Evolutionary conservation across 1,139 yeast genomes (phyloP).

Genomic region (Suhomyces panamericanus): DNA sequence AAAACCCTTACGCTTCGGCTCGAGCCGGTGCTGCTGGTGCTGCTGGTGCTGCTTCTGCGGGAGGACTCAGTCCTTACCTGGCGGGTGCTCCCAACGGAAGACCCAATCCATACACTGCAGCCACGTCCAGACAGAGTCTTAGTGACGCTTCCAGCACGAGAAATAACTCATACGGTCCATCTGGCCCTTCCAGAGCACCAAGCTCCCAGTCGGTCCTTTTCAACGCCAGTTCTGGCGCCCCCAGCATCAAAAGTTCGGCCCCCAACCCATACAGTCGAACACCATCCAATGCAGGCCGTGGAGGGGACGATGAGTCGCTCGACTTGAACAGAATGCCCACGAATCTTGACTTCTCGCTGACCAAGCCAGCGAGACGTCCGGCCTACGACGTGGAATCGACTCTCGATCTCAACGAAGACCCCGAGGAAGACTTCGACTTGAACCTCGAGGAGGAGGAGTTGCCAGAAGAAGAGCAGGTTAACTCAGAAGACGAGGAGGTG

Average conservation of each 20-base stretch:
- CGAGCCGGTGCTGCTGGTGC: neutral
- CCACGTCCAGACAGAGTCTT: slow-evolving; percentile 3
- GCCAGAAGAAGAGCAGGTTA: slow-evolving; percentile 48
- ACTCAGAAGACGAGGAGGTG: slow-evolving; percentile 79
- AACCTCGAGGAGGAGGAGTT: slow-evolving; percentile 36
- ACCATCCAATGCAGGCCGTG: slow-evolving; percentile 7
- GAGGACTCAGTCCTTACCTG: neutral
- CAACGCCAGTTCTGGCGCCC: slow-evolving; percentile 1
- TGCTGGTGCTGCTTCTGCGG: slow-evolving; percentile 8
- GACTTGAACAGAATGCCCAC: slow-evolving; percentile 47
- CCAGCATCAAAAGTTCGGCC: slow-evolving; percentile 4
- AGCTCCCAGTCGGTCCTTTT: slow-evolving; percentile 6
- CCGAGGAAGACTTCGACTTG: slow-evolving; percentile 48
- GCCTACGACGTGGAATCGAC: slow-evolving; percentile 23
- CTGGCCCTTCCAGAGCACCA: slow-evolving; percentile 5
- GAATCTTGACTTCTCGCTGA: slow-evolving; percentile 30
- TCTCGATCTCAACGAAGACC: slow-evolving; percentile 39
- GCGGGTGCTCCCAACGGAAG: neutral
- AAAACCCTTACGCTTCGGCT: neutral
- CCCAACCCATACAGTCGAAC: slow-evolving; percentile 12
- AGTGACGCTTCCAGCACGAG: neutral
- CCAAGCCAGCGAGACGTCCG: slow-evolving; percentile 29
- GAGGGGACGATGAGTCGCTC: slow-evolving; percentile 36
- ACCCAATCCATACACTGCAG: slow-evolving; percentile 9
- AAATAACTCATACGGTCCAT: slow-evolving; percentile 1